Base-by-base conservation (phyloP, 2,329 filamentous ascomycete species). In the Emericellopsis cladophorae region DNA sequence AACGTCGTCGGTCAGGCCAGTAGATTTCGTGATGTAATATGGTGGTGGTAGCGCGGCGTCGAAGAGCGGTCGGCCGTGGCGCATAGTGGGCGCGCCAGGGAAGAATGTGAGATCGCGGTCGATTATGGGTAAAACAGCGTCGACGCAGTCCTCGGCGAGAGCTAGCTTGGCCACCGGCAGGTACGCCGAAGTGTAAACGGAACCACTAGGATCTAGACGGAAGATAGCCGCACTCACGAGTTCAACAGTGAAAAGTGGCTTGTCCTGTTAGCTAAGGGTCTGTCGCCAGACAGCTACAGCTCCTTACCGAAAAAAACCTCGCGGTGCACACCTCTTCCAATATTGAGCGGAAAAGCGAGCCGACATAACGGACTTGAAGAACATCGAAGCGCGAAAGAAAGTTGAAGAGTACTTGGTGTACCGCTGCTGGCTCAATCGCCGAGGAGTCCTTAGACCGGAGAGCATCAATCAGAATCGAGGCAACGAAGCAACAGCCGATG, bases 71-170 rank as follows among this genome's bases (percentile, higher is more conserved):
- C 24, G 18, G 12, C 32, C 34, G 16, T 24, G 32, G 23, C 24
- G 36, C 14, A 22, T 15, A 14, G 16, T 31, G 10, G 33, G 14
- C 7, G 23, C 18, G n/a, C n/a, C 16, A 26, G 58, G 52, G 44
- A 79, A 80, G 49, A 78, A 81, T 44, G 82, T 70, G 43, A 85
- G 77, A 40, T 74, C 67, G 44, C 74, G 76, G 49, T 83, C 71
- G 23, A 88, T 62, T 9, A 86, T 66, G 4, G 69, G 69, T 5
- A 82, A 61, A 2, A 72, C 76, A 21, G 70, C 66, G 12, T 67
- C 64, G 43, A 76, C 72, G 32, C 56, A 56, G 48, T 72, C 60
- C 26, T 70, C 67, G 40, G 72, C 64, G 54, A 77, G 73, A 36
- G 81, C 81, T 10, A 79, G 55, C 34, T 67, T 72, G 24, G 72